Conservation (phyloP, 441 rosid genomes). For the Pelargonium exstipulatum region DNA sequence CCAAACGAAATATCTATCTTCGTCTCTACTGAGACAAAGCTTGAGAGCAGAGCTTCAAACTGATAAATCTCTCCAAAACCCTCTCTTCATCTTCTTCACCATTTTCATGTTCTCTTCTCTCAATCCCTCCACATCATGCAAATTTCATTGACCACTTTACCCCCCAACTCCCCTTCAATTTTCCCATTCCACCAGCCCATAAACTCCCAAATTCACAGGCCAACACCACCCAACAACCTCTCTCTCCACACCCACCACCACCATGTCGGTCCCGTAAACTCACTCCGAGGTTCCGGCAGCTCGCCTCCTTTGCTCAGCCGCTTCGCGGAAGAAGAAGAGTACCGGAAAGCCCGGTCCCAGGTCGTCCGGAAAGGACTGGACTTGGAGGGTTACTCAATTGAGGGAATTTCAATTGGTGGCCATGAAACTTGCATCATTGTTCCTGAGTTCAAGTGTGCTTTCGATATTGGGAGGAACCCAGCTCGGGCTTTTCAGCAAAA, state of each 20-base stretch:
- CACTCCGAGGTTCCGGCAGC: constrained; percentile 32
- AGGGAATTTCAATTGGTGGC: constrained; percentile 77
- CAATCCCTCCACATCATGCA: constrained; percentile 33
- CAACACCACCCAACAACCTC: constrained; percentile 18
- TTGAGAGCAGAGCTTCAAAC: background rate
- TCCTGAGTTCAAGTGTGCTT: constrained; percentile 80
- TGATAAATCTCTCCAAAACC: constrained; percentile 40
- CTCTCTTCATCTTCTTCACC: constrained; percentile 8
- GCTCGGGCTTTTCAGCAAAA: constrained; percentile 85
- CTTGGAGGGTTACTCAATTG: constrained; percentile 68
- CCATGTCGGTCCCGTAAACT: constrained; percentile 24
- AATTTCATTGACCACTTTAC: constrained; percentile 29
- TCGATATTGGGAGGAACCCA: constrained; percentile 87
- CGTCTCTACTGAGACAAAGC: background rate
- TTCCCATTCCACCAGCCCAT: constrained; percentile 35
- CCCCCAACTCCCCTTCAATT: constrained; percentile 34
- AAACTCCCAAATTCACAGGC: constrained; percentile 11
- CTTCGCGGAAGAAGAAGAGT: constrained; percentile 21
- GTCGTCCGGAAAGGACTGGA: constrained; percentile 52
- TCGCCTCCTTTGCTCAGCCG: constrained; percentile 20
- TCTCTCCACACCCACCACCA: constrained; percentile 26
- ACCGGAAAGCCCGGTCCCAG: constrained; percentile 20
- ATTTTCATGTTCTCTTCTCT: background rate
- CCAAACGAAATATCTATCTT: constrained; percentile 3
- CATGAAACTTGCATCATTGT: constrained; percentile 83